A percentile compares a stretch with the other conserved stretches of the same genome.
These are phyloP conservation scores for Diutina mesorugosa DNA, from an alignment of 1,139 yeast species.

Conservation along the genomic window DNA sequence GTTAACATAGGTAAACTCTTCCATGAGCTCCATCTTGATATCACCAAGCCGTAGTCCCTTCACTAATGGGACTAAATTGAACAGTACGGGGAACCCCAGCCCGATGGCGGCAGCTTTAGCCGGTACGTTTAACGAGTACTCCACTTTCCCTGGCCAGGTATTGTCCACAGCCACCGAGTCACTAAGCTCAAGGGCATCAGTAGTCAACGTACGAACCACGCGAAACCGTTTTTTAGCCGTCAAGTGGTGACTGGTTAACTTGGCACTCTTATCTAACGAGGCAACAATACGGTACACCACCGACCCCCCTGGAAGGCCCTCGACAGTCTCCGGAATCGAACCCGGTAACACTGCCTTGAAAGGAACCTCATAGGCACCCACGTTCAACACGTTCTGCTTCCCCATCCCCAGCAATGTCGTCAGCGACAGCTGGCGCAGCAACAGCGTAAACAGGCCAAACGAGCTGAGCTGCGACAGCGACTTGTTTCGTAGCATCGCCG, in stretches of 20 bases:
- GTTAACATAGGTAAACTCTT: conserved; percentile 53
- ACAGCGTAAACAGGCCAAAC: conserved; percentile 3
- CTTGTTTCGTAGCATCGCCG: conserved; percentile 10
- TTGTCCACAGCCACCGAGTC: conserved; percentile 93
- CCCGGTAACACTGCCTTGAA: conserved; percentile 83
- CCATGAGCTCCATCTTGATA: conserved; percentile 53
- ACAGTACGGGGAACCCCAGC: conserved; percentile 54
- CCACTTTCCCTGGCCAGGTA: conserved; percentile 92
- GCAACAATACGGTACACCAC: conserved; percentile 73
- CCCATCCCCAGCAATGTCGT: conserved; percentile 7
- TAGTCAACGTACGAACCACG: conserved; percentile 76
- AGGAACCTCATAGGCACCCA: conserved; percentile 87
- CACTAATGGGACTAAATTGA: conserved; percentile 64
- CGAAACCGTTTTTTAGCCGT: conserved; percentile 63
- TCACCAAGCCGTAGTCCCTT: conserved; percentile 75
- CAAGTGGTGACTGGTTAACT: conserved; percentile 31
- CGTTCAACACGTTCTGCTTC: conserved; percentile 23
- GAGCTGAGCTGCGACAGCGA: conserved; percentile 17
- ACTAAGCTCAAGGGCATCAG: conserved; percentile 78
- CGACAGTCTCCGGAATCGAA: conserved; percentile 73
- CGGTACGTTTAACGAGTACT: conserved; percentile 79
- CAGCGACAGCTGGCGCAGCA: conserved; percentile 2
- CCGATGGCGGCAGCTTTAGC: conserved; percentile 88
- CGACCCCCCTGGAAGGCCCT: conserved; percentile 79
- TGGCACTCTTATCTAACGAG: conserved; percentile 70